Evolutionary conservation across 2,329 filamentous ascomycete genomes (phyloP), one percentile per base, ranked within the genome.

Genomic region (Drechslerella coelobrocha): DNA sequence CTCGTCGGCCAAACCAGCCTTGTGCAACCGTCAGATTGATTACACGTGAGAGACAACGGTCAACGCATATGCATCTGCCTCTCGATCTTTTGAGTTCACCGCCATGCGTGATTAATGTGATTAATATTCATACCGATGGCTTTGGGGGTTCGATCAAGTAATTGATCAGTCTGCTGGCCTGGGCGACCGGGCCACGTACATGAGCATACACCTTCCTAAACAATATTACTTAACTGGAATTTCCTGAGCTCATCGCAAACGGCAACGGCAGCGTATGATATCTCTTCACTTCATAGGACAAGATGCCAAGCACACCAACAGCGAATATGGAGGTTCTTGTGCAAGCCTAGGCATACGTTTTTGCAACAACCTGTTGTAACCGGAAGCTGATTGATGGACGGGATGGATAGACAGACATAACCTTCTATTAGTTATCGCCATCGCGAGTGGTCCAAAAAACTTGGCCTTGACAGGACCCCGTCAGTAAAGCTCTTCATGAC

Each of bases 231-330:
- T 12, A 19, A 53, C 34, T 39, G 37, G 37, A 41, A 45, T 19
- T 54, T 54, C 56, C 39, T 62, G 66, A 71, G 66, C 66, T 63
- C 66, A 34, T n/a, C 14, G 26, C 48, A 24, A 34, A 43, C 14
- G 41, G 59, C 31, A 62, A 10, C 34, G 41, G 41, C 52, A 62
- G 39, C 23, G 27, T 47, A 26, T 61, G n/a, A 27, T 53, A 63
- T 50, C 45, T 45, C 24, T 37, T 50, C 41, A 26, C 41, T 19
- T 53, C 31, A 31, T 26, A 55, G 19, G 23, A 51, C 29, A 48
- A 53, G 47, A 50, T 55, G 66, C 66, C 66, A 71, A 71, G 66
- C 27, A n/a, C n/a, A 48, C 53, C 57, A 54, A 54, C 59, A 52
- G 57, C 39, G 29, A 27, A 23, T 27, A 48, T 39, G 17, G 41